Percentiles rank a stretch among this genome's conserved stretches.
phyloP scores from a whole-genome alignment of 192 early-diverging fungal species.

The Coemansia sp. region DNA sequence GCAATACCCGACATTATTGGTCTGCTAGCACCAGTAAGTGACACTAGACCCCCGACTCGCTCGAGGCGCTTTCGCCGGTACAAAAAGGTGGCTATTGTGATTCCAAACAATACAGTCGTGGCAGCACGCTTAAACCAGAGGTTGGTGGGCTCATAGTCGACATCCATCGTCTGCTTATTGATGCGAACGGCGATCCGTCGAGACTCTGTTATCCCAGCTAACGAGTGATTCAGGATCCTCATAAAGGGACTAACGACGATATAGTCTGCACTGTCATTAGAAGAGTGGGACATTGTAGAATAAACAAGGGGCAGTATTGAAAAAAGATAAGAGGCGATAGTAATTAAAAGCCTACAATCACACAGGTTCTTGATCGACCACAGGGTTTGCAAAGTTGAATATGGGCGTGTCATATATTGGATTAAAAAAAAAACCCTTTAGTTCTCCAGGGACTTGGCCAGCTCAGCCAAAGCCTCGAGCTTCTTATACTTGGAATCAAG shows the following conservation, averaged over 20 bases:
- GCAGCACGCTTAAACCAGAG: constrained; percentile 25
- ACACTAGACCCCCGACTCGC: constrained; percentile 37
- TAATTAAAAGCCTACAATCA: background rate
- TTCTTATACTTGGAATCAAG: constrained; percentile 65
- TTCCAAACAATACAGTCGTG: constrained; percentile 23
- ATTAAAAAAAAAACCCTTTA: constrained; percentile 4
- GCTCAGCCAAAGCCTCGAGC: constrained; percentile 60
- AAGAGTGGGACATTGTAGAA: background rate
- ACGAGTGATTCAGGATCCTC: constrained; percentile 35
- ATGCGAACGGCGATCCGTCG: constrained; percentile 39
- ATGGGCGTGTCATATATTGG: constrained; percentile 2
- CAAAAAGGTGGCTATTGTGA: constrained; percentile 24
- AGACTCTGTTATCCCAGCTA: constrained; percentile 48
- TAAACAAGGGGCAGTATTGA: background rate
- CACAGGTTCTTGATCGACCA: background rate
- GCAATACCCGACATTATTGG: constrained; percentile 38
- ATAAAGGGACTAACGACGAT: constrained; percentile 27
- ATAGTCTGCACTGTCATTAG: background rate
- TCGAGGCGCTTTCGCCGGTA: constrained; percentile 41
- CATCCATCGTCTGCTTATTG: constrained; percentile 20
- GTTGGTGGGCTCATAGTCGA: constrained; percentile 50
- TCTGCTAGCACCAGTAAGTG: constrained; percentile 46
- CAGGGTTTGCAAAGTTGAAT: background rate
- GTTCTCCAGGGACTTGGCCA: constrained; percentile 51
- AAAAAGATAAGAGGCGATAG: background rate